phyloP scores from a whole-genome alignment of 179 eudicot genomes.

The Spergularia azorica region DNA sequence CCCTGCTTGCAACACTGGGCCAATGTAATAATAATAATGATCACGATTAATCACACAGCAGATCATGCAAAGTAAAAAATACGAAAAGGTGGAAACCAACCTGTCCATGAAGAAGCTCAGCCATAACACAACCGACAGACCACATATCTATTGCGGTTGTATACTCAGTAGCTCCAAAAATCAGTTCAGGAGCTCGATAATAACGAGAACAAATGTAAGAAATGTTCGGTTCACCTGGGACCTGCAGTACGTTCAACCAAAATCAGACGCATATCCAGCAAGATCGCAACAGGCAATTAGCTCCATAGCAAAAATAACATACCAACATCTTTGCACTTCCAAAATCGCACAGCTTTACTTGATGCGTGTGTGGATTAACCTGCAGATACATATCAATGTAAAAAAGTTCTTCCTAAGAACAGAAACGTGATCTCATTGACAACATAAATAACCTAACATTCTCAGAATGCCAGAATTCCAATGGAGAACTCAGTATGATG shows the following conservation, averaged over 20 bases:
- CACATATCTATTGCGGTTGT: conserved; percentile 89
- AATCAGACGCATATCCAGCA: conserved; percentile 19
- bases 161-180: conserved; percentile 88
- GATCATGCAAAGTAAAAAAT: neutral
- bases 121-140: conserved; percentile 90
- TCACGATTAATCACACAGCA: neutral
- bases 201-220: conserved; percentile 89
- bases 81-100: conserved; percentile 28
- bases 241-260: conserved; percentile 41
- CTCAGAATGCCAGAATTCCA: neutral
- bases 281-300: neutral
- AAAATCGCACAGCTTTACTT: conserved; percentile 88
- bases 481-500: neutral
- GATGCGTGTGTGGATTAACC: conserved; percentile 86
- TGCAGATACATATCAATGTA: conserved; percentile 29
- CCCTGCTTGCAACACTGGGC: neutral
- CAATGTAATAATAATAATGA: neutral
- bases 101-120: conserved; percentile 83
- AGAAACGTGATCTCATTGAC: neutral
- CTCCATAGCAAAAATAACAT: conserved; percentile 23
- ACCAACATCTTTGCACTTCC: conserved; percentile 98
- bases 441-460: neutral
- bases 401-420: neutral
- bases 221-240: conserved; percentile 89
- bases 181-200: conserved; percentile 90